Evolutionary conservation across 208 protist genomes (phyloP), one percentile per base, ranked within the genome.

Genomic region (Crithidia thermophila): DNA sequence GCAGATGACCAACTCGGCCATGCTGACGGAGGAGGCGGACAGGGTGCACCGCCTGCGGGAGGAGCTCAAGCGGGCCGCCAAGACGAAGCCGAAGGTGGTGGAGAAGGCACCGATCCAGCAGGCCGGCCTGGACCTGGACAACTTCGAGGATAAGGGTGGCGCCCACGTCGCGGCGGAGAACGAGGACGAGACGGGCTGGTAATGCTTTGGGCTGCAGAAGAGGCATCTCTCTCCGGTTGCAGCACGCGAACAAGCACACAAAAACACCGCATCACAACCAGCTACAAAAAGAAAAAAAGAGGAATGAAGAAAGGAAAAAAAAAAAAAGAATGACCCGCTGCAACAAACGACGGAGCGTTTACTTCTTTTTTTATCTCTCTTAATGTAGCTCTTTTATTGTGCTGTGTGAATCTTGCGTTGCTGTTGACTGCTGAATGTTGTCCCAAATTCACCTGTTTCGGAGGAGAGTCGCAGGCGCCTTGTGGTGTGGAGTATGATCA

Each of bases 11-110:
- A 77, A 58, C 40, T 66, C 72, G 27, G 40, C 56, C 7, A 47
- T 70, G 39, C 34, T 88, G 39, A 86, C 81, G 49, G 67, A 80
- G n/a, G 75, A 81, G 45, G 70, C 66, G n/a, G 53, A 67, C 52
- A 63, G 75, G 47, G 67, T 86, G 45, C 81, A 84, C 45, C 76
- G 82, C 27, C 69, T 76, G 21, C 69, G 55, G 2, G 77, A 82
- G 50, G 77, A 87, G 75, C 45, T 82, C 13, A 89, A 84, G 67
- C 77, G 78, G 7, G 49, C 34, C 4, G 58, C 73, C 36, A 88
- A 85, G 58, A 31, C 43, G 23, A 85, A 82, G 56, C 58, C 72
- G 47, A 79, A 78, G 59, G 27, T 30, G 53, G 68, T 68, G 40
- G 57, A 64, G 50, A 76, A 79, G 59, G 47, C 55, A 9, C 39